Conservation (phyloP, 495 filamentous ascomycete genomes). For the Venustampulla echinocandica region DNA sequence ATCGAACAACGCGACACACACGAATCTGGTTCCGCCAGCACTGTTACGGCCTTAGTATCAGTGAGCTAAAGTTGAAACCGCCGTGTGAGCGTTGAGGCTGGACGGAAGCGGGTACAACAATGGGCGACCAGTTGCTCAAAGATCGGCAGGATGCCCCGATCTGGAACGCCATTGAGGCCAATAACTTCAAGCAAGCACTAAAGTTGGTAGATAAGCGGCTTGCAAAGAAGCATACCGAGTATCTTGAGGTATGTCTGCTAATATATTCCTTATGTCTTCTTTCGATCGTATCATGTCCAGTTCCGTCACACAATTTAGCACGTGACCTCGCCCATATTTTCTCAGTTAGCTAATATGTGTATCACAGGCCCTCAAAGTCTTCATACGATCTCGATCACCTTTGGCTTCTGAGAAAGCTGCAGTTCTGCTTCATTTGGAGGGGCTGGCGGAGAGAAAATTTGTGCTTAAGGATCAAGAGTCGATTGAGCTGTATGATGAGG, state of each 20-base stretch:
- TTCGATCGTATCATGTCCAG: background rate
- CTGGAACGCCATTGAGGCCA: slow-evolving; percentile 47
- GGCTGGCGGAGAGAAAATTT: slow-evolving; percentile 24
- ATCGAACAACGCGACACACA: no score
- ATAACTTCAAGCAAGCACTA: slow-evolving; percentile 50
- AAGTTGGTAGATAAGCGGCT: slow-evolving; percentile 51
- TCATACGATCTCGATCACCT: slow-evolving; percentile 13
- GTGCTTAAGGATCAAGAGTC: slow-evolving; percentile 12
- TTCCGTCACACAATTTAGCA: slow-evolving; percentile 2
- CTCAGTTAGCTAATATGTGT: background rate
- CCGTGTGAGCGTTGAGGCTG: slow-evolving; percentile 46
- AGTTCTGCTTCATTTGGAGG: slow-evolving; percentile 29
- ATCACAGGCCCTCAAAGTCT: slow-evolving; percentile 20
- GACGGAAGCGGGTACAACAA: background rate
- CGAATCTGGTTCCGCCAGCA: no score
- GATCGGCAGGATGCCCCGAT: slow-evolving; percentile 46
- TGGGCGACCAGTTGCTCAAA: slow-evolving; percentile 1
- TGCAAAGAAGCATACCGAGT: slow-evolving; percentile 43
- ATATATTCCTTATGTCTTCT: background rate
- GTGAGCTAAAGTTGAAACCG: no score
- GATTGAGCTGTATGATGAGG: slow-evolving; percentile 22
- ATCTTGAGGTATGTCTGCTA: slow-evolving; percentile 18
- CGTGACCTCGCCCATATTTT: slow-evolving; percentile 5
- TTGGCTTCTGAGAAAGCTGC: slow-evolving; percentile 35
- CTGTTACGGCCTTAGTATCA: no score